phyloP scores from a whole-genome alignment of 257 asterid species.

The Gentiana straminea region DNA sequence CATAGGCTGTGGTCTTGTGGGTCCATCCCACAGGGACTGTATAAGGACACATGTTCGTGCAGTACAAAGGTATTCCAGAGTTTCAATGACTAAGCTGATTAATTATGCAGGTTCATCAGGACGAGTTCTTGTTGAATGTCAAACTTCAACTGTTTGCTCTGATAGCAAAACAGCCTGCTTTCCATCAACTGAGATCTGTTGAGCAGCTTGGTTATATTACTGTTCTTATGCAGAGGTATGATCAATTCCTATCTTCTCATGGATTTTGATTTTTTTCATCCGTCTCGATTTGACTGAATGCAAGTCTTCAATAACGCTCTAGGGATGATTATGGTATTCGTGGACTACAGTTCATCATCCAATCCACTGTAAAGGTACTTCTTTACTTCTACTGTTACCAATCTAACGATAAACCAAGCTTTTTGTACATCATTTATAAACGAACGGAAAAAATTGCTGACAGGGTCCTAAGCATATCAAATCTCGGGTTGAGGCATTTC shows the following conservation, averaged over 20 bases:
- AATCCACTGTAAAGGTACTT: constrained; percentile 75
- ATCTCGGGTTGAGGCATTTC: constrained; percentile 73
- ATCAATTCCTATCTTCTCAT: not conserved
- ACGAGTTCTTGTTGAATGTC: constrained; percentile 73
- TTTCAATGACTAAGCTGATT: not conserved
- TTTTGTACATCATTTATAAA: constrained; percentile 6
- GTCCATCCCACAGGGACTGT: too few species aligned
- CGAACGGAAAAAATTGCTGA: constrained; percentile 15
- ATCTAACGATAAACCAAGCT: constrained; percentile 4
- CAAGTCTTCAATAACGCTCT: not conserved
- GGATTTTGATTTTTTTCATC: not conserved
- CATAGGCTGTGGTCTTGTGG: too few species aligned
- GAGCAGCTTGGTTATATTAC: constrained; percentile 99
- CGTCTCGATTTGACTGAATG: constrained; percentile 1
- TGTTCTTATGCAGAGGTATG: constrained; percentile 79
- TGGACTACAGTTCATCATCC: constrained; percentile 87
- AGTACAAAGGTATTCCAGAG: too few species aligned
- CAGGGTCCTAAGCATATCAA: constrained; percentile 92
- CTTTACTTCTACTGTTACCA: not conserved
- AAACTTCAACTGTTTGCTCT: constrained; percentile 81
- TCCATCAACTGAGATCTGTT: constrained; percentile 98
- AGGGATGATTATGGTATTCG: constrained; percentile 91
- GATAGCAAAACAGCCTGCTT: constrained; percentile 91
- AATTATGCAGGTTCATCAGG: constrained; percentile 72
- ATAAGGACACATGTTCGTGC: too few species aligned